Evolutionary conservation across 2,329 filamentous ascomycete genomes (phyloP), one percentile per base, ranked within the genome.

Genomic region (Didymosphaeria variabile): DNA sequence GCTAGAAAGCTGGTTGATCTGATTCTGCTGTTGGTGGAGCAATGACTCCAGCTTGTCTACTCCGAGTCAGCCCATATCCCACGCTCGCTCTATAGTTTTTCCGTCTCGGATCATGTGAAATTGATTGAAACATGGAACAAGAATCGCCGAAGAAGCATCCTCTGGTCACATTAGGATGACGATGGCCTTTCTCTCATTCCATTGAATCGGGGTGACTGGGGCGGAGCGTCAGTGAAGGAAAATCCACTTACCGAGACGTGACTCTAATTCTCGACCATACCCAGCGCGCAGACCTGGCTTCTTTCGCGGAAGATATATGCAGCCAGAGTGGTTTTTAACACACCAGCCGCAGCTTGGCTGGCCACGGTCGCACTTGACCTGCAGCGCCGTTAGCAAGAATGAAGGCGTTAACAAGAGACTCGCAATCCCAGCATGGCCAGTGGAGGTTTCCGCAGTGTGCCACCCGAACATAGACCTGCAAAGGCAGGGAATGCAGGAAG

Each of bases 331-430:
- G 75, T 91, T 90, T 54, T 89, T 86, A 53, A 86, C 79, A 74
- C 89, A 92, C 89, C 89, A 91, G 23, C 88, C 88, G 77, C 89
- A 91, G n/a, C 88, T 87, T 1, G 91, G 91, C 70, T 92, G 90
- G 5, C 88, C 89, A 38, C 91, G 87, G 78, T 94, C 91, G 77
- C 77, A 80, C 79, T 80, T 79, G 55, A 92, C 91, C 60, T 62
- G 15, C 21, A 40, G 19, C 49, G 21, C n/a, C 26, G 26, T 53
- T 42, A 55, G 44, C 42, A 44, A 34, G 32, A 42, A n/a, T 29
- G 21, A 6, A 26, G 36, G 21, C 21, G 56, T 34, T 2, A 15
- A 2, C 8, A 38, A 5, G 19, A 23, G 12, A 17, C 12, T 3
- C 13, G 17, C n/a, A 40, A 40, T 40, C 15, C 4, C 17, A 2